Base-by-base conservation (phyloP, 2,329 filamentous ascomycete genomes). In the Macrophomina tecta region DNA sequence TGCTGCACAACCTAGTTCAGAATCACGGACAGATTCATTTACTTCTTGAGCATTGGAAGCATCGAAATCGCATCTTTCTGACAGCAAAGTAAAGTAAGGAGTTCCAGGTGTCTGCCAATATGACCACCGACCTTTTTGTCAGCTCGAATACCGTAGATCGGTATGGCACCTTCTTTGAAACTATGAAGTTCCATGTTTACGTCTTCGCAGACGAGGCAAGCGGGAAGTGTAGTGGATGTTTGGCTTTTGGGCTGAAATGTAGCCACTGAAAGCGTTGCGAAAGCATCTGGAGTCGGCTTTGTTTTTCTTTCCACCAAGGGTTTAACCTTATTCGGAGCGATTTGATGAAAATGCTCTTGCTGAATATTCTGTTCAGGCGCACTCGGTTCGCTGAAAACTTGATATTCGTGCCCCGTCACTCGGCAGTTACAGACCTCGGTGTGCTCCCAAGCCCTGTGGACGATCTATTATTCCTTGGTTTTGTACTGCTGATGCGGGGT, bases 401-500 rank as follows among this genome's bases (percentile, higher is more conserved):
- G 51, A 18, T 55, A 8, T 38, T 55, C 51, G 18, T 55, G 51
- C 3, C 16, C 51, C 5, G 18, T 38, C 5, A 16, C 51, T 7
- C 23, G 34, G 14, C 51, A 55, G 7, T 12, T 36, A 30, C 51
- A 55, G 34, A 36, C 9, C 16, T 55, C 18, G 32, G 51, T 55
- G 16, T 55, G 51, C 38, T 55, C 30, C 12, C 32, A 18, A 18
- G 14, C 30, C 51, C 23, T 55, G 51, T 55, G 51, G 18, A 36
- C 12, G 34, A 55, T 38, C 51, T 32, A 55, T 6, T 55, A 30
- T 9, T 55, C 51, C n/a, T 55, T 55, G 16, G 51, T 55, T n/a
- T 55, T 38, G 5, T 53, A 53, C 51, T 49, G 16, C 30, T 8
- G 12, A 8, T 1, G 14, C 14, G 30, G 51, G 12, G 18, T 23